Conservation (phyloP, 1,284 basidiomycete species). For the Irpex rosettiformis region DNA sequence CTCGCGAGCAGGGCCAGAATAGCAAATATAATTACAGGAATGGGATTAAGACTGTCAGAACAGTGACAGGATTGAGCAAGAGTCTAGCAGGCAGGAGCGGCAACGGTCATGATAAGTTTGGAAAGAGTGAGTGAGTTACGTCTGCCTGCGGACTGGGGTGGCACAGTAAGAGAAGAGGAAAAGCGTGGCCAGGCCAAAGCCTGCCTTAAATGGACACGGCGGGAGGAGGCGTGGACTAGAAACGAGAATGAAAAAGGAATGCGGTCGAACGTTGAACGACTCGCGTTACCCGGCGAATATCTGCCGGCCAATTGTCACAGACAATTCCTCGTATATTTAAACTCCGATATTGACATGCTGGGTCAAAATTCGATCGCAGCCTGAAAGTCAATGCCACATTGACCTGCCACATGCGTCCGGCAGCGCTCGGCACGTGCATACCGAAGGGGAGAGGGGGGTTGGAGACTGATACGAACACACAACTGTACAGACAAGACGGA, state of each 20-base stretch:
- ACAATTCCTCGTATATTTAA: slow-evolving; percentile 1
- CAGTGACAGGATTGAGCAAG: slow-evolving; percentile 15
- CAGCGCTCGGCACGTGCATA: slow-evolving; percentile 1
- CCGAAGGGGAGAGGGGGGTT: not conserved
- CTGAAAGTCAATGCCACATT: not conserved
- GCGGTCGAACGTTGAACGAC: slow-evolving; percentile 3
- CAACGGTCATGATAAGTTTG: slow-evolving; percentile 11
- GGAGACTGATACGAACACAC: not conserved
- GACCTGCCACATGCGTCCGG: not conserved
- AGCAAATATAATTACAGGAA: slow-evolving; percentile 9
- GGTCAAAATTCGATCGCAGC: slow-evolving; percentile 7
- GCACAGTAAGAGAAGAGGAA: not conserved
- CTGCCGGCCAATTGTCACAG: not conserved
- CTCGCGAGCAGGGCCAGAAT: not conserved
- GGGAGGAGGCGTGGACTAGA: not conserved
- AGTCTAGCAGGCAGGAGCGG: slow-evolving; percentile 12
- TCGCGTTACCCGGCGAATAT: slow-evolving; percentile 1
- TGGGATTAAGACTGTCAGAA: slow-evolving; percentile 13
- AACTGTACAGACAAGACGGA: not conserved
- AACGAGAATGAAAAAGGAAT: slow-evolving; percentile 4
- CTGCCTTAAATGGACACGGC: no score
- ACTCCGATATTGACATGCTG: slow-evolving; percentile 3
- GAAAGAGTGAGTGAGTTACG: slow-evolving; percentile 8
- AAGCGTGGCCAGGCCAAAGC: not conserved
- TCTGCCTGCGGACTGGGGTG: slow-evolving; percentile 11